Conservation (phyloP, 768 basidiomycete genomes). For the Boletus eberwhitei region DNA sequence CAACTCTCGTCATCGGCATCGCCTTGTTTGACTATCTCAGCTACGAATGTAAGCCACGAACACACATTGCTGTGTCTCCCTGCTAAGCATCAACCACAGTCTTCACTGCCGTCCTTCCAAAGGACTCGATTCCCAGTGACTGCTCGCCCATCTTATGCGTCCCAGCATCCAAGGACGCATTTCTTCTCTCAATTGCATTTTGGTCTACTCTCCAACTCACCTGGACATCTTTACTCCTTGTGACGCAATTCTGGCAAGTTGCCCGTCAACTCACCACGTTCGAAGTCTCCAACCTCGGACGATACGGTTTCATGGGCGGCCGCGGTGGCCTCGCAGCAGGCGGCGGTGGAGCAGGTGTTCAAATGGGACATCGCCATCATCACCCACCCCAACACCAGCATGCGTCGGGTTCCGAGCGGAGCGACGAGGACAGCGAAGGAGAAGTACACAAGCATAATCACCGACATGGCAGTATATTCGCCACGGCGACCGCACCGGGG, state of each 20-base stretch:
- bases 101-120: conserved; percentile 43
- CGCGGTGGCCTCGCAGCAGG: conserved; percentile 65
- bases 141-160: conserved; percentile 52
- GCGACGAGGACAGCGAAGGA: conserved; percentile 41
- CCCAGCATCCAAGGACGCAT: conserved; percentile 69
- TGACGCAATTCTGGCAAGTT: conserved; percentile 88
- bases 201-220: conserved; percentile 95
- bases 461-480: conserved; percentile 36
- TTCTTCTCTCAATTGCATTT: conserved; percentile 73
- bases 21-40: conserved; percentile 79
- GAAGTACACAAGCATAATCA: conserved; percentile 45
- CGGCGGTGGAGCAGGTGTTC: conserved; percentile 52
- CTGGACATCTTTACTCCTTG: conserved; percentile 88
- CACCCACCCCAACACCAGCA: conserved; percentile 22
- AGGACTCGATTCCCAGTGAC: conserved; percentile 7
- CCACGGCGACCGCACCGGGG: conserved; percentile 32
- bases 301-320: conserved; percentile 97
- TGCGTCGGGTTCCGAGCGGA: conserved; percentile 40
- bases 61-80: neutral
- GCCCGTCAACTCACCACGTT: conserved; percentile 93
- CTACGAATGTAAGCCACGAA: conserved; percentile 62
- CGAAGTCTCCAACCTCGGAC: conserved; percentile 91
- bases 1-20: conserved; percentile 80
- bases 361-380: conserved; percentile 75
- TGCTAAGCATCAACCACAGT: conserved; percentile 36